Base-by-base conservation (phyloP, 1,284 basidiomycete genomes). In the Heliocybe sulcata region DNA sequence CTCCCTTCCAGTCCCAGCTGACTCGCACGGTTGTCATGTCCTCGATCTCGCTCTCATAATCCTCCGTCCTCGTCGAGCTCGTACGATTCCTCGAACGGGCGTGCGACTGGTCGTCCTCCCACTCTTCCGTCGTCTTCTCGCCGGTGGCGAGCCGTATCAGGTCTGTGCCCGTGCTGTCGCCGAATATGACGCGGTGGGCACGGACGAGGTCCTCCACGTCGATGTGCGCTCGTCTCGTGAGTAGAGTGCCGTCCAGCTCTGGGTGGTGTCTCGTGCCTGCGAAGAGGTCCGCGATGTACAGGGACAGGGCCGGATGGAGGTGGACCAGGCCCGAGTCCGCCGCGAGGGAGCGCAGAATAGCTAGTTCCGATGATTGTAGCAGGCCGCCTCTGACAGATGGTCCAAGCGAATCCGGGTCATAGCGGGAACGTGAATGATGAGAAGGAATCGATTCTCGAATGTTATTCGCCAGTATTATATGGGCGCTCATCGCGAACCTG, bases 401-500 rank as follows among this genome's bases (percentile, higher is more conserved):
- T 54, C 56, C 14, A 56, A 58, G 42, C 58, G 56, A 16, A 56
- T 54, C 19, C 49, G 51, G 10, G 56, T 38, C n/a, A 52, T 53
- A 35, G 50, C 52, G 20, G 23, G 49, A 66, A 63, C 59, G 69
- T 63, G 65, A 64, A 64, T 58, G 61, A 59, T 45, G 67, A 61
- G 70, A 65, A 66, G 61, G 69, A 65, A 64, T 58, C 31, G 57
- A 51, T 52, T 56, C 73, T 59, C 69, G 70, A 22, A 59, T 71
- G 60, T 63, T 63, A 31, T 73, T 64, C 22, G 73, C 68, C 38
- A 82, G 64, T 45, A 72, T 70, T 53, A 90, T 68, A 42, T 79
- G 80, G 3, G 78, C 77, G 60, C 86, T 90, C 77, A 92, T 83
- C 2, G 87, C 74, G 65, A 92, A 92, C 59, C 79, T 81, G 64